phyloP scores from a whole-genome alignment of 1,139 yeast genomes.

The Yamadazyma atlantica region DNA sequence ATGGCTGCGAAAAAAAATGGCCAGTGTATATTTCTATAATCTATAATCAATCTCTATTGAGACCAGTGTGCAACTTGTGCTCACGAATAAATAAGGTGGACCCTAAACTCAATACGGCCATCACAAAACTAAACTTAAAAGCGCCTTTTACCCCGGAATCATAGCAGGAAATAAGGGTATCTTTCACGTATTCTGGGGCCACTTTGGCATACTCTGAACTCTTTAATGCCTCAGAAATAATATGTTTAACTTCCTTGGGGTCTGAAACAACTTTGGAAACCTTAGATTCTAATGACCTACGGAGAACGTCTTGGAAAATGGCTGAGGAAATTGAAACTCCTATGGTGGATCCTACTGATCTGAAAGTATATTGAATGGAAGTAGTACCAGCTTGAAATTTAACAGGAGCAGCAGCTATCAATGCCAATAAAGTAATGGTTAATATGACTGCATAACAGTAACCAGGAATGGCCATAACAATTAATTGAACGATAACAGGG shows the following conservation, averaged over 20 bases:
- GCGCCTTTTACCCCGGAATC: conserved; percentile 52
- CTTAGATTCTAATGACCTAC: conserved; percentile 16
- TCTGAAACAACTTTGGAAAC: conserved; percentile 29
- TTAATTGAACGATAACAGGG: conserved; percentile 34
- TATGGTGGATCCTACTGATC: conserved; percentile 72
- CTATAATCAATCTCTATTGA: conserved; percentile 30
- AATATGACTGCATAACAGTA: conserved; percentile 60
- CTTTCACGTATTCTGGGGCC: conserved; percentile 50
- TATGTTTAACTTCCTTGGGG: conserved; percentile 32
- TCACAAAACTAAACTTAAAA: conserved; percentile 44
- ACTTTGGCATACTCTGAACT: conserved; percentile 54
- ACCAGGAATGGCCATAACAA: conserved; percentile 48
- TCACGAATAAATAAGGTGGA: conserved; percentile 44
- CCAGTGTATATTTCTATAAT: neutral
- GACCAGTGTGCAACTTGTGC: conserved; percentile 39
- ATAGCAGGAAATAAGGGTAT: conserved; percentile 50
- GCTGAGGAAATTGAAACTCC: conserved; percentile 73
- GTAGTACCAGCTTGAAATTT: conserved; percentile 72
- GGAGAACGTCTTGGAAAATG: conserved; percentile 48
- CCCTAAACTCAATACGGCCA: conserved; percentile 38
- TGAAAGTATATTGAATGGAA: conserved; percentile 71
- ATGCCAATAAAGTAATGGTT: conserved; percentile 64
- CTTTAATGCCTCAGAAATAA: conserved; percentile 52
- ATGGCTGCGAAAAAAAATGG: neutral
- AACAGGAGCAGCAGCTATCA: conserved; percentile 63